Evolutionary conservation across 2,329 filamentous ascomycete genomes (phyloP).

Genomic region (Shiraia sp.): DNA sequence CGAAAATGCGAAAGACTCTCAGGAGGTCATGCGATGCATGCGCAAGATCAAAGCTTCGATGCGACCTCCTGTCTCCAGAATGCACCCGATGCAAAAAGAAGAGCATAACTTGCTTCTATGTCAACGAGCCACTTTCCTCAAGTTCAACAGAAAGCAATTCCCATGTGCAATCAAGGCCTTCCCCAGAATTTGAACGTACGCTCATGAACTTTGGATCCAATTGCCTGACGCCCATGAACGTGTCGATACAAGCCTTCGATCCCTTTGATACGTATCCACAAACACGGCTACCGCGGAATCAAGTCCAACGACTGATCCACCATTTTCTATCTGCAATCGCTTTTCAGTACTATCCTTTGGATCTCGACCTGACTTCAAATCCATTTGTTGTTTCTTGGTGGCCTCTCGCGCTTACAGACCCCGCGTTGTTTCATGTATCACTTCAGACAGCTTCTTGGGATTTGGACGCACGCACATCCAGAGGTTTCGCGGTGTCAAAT

Average conservation of each 20-base stretch:
- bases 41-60: slow-evolving; percentile 60
- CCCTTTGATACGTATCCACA: slow-evolving; percentile 62
- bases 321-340: slow-evolving; percentile 61
- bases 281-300: slow-evolving; percentile 55
- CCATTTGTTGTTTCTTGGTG: slow-evolving; percentile 65
- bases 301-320: slow-evolving; percentile 61
- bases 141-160: slow-evolving; percentile 23
- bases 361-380: slow-evolving; percentile 57
- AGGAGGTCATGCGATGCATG: slow-evolving; percentile 61
- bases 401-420: slow-evolving; percentile 60
- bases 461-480: slow-evolving; percentile 56
- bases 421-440: slow-evolving; percentile 62
- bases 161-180: slow-evolving; percentile 1
- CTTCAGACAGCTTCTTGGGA: slow-evolving; percentile 63
- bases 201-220: slow-evolving; percentile 6
- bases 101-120: slow-evolving; percentile 55
- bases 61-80: slow-evolving; percentile 58
- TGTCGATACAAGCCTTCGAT: slow-evolving; percentile 49
- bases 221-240: slow-evolving; percentile 21
- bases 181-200: slow-evolving; percentile 1
- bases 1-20: slow-evolving; percentile 58
- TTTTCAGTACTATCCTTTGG: slow-evolving; percentile 64
- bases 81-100: slow-evolving; percentile 61
- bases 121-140: slow-evolving; percentile 54
- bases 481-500: slow-evolving; percentile 58